A percentile compares a stretch with the other conserved stretches of the same genome.
Conservation (phyloP, 441 rosid species). For the Pelargonium fulgidum region DNA sequence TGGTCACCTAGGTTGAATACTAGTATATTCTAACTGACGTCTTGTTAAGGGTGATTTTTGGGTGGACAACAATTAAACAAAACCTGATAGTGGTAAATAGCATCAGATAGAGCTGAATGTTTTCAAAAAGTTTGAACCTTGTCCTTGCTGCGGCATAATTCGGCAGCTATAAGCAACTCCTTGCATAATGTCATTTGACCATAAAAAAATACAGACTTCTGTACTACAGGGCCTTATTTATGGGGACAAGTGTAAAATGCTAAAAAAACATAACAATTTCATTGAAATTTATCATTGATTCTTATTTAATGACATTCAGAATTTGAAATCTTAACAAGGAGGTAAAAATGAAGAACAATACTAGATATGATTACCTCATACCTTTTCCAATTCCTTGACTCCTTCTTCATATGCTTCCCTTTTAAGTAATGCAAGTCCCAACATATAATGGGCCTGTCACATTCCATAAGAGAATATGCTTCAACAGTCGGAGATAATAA, state of each 20-base stretch:
- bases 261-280: neutral
- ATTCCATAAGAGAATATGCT: slow-evolving; percentile 12
- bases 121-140: neutral
- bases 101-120: neutral
- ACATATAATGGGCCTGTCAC: slow-evolving; percentile 72
- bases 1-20: neutral
- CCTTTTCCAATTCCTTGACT: slow-evolving; percentile 61
- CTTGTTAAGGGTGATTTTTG: neutral
- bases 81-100: neutral
- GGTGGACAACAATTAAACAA: neutral
- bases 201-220: neutral
- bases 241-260: neutral
- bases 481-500: neutral
- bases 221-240: neutral
- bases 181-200: neutral
- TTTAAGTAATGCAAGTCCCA: slow-evolving; percentile 69
- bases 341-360: neutral
- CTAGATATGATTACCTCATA: slow-evolving; percentile 21
- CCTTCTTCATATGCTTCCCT: slow-evolving; percentile 45
- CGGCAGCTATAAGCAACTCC: neutral
- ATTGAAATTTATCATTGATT: neutral
- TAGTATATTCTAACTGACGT: neutral
- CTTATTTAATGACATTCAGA: neutral
- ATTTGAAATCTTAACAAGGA: neutral
- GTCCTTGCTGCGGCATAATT: neutral